These are phyloP conservation scores for Sphagnurus paluster DNA, from an alignment of 1,284 basidiomycete genomes.

Conservation along the genomic window DNA sequence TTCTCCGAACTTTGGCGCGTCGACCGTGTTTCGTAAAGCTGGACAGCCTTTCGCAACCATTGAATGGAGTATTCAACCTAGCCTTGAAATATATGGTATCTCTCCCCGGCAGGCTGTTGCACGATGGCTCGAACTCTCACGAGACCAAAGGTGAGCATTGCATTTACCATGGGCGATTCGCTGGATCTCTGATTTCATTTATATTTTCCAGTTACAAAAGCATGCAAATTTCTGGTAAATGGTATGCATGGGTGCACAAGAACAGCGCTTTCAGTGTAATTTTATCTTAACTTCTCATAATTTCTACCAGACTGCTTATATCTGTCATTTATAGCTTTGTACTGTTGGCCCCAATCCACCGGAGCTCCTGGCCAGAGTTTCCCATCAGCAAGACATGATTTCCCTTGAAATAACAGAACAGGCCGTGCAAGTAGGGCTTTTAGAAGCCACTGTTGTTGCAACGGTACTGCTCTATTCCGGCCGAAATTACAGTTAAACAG, in stretches of 20 bases:
- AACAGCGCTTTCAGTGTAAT: slow-evolving; percentile 26
- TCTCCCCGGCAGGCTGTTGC: slow-evolving; percentile 25
- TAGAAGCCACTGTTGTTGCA: slow-evolving; percentile 8
- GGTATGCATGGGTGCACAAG: slow-evolving; percentile 29
- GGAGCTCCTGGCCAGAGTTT: slow-evolving; percentile 25
- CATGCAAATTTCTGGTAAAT: slow-evolving; percentile 26
- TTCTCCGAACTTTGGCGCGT: slow-evolving; percentile 13
- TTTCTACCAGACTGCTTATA: neutral
- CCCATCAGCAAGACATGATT: neutral
- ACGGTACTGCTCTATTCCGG: slow-evolving; percentile 7
- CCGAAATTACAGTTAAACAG: slow-evolving; percentile 4
- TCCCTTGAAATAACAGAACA: slow-evolving; percentile 5
- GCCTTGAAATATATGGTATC: slow-evolving; percentile 24
- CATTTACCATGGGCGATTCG: neutral
- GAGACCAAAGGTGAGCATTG: slow-evolving; percentile 24
- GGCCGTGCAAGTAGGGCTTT: slow-evolving; percentile 10
- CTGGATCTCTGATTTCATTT: neutral
- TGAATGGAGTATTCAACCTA: slow-evolving; percentile 26
- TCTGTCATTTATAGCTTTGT: slow-evolving; percentile 18
- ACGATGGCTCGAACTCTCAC: slow-evolving; percentile 24
- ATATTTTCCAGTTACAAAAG: slow-evolving; percentile 22
- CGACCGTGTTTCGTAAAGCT: slow-evolving; percentile 22
- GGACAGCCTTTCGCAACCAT: slow-evolving; percentile 22
- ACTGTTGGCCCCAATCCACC: slow-evolving; percentile 19
- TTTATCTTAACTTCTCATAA: neutral